These are phyloP conservation scores for Colletotrichum endophyticum DNA, from an alignment of 2,329 filamentous ascomycete species.

Conservation along the genomic window DNA sequence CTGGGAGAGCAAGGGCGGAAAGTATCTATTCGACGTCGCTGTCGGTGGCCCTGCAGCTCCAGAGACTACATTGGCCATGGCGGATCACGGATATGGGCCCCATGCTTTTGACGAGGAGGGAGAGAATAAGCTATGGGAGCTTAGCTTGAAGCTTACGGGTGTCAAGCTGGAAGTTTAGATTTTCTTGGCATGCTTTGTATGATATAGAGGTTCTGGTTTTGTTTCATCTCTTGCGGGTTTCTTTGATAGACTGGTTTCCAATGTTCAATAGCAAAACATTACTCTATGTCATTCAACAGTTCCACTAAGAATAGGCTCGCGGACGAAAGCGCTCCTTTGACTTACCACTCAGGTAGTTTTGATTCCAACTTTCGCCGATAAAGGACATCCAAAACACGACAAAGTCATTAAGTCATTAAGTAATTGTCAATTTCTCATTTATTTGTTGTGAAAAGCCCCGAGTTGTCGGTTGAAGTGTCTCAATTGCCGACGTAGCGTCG, in stretches of 20 bases:
- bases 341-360: neutral
- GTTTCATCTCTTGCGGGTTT: neutral
- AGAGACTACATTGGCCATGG: neutral
- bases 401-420: fast-evolving
- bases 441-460: neutral
- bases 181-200: neutral
- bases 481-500: neutral
- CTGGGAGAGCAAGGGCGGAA: conserved; percentile 45
- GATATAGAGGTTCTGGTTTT: neutral
- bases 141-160: conserved; percentile 28
- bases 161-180: neutral
- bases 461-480: neutral
- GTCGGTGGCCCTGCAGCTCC: neutral
- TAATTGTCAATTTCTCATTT: neutral
- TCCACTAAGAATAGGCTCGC: neutral
- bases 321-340: neutral
- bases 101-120: conserved; percentile 38
- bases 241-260: neutral
- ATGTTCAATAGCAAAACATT: neutral
- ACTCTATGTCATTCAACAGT: neutral
- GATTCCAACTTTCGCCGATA: neutral
- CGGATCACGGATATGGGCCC: neutral
- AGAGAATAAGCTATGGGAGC: conserved; percentile 44
- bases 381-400: neutral
- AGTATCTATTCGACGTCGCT: conserved; percentile 40